Percentiles rank a stretch among this genome's conserved stretches.
Conservation (phyloP, 306 rosid species). For the Lathyrus aphaca region DNA sequence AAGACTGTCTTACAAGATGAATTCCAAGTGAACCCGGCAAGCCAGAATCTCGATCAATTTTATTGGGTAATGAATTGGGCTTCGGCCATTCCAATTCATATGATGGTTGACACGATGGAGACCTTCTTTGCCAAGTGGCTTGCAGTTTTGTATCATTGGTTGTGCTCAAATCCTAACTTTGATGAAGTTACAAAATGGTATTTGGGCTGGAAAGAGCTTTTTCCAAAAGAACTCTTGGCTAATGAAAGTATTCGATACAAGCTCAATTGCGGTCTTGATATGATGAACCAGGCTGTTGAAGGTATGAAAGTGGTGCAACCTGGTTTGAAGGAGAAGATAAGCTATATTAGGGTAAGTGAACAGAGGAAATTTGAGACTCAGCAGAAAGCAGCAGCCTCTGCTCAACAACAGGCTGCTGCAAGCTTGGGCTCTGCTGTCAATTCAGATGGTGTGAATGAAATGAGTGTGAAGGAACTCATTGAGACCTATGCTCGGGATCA, state of each 20-base stretch:
- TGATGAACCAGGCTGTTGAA: slow-evolving; percentile 88
- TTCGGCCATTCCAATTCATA: slow-evolving; percentile 73
- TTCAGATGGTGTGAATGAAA: slow-evolving; percentile 58
- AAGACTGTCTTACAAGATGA: slow-evolving; percentile 87
- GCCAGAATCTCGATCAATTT: slow-evolving; percentile 84
- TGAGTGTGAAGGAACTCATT: slow-evolving; percentile 85
- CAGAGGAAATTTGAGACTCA: slow-evolving; percentile 93
- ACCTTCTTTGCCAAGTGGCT: slow-evolving; percentile 89
- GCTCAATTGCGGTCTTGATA: slow-evolving; percentile 81
- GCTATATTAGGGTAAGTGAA: slow-evolving; percentile 75
- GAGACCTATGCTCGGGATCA: slow-evolving; percentile 82
- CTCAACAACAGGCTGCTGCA: slow-evolving; percentile 68
- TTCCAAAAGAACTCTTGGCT: slow-evolving; percentile 82
- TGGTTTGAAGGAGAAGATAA: slow-evolving; percentile 80
- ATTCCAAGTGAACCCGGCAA: slow-evolving; percentile 83
- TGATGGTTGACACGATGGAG: slow-evolving; percentile 90
- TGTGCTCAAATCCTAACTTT: slow-evolving; percentile 76
- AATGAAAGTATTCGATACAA: slow-evolving; percentile 72
- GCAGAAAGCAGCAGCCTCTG: slow-evolving; percentile 74
- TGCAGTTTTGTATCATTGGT: slow-evolving; percentile 83
- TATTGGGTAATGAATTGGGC: slow-evolving; percentile 92
- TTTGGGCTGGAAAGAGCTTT: slow-evolving; percentile 84
- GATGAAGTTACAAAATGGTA: slow-evolving; percentile 91
- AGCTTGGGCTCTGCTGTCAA: slow-evolving; percentile 53
- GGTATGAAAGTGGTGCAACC: slow-evolving; percentile 93